Percentiles rank a stretch among this genome's conserved stretches.
Conservation (phyloP, 208 protist genomes). For the Naegleria fowleri region DNA sequence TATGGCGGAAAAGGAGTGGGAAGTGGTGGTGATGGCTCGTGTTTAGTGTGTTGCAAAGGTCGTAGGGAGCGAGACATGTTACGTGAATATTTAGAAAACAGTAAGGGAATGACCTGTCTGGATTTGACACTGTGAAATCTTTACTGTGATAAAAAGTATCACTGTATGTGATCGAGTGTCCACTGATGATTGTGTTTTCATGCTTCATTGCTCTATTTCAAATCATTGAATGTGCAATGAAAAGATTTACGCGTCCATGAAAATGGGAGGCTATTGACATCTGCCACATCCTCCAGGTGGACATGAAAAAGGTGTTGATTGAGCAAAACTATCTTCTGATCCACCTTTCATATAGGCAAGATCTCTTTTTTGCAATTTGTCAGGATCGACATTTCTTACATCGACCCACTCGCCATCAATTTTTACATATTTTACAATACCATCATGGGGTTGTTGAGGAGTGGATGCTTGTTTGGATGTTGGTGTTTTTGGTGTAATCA, state of each 20-base stretch:
- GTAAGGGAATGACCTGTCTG: too few relatives aligned
- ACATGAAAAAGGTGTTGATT: not conserved
- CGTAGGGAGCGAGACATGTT: too few relatives aligned
- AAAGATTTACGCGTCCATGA: too few relatives aligned
- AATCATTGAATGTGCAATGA: too few relatives aligned
- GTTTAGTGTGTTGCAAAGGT: too few relatives aligned
- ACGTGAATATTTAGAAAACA: too few relatives aligned
- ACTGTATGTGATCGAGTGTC: too few relatives aligned
- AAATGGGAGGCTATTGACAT: too few relatives aligned
- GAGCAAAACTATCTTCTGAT: not conserved
- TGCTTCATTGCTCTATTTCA: too few relatives aligned
- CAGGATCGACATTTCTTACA: not conserved
- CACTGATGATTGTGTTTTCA: too few relatives aligned
- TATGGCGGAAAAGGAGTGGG: not conserved
- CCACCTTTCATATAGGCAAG: not conserved
- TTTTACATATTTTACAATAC: not conserved
- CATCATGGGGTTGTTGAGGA: not conserved
- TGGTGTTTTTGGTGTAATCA: not conserved
- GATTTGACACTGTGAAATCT: too few relatives aligned
- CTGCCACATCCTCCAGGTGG: not conserved
- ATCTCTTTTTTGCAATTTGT: not conserved
- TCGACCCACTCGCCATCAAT: not conserved
- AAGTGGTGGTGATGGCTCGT: not conserved
- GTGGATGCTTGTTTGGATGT: not conserved
- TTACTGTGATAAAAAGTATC: too few relatives aligned